Base-by-base conservation (phyloP, 2,329 filamentous ascomycete genomes). In the Knufia petricola region DNA sequence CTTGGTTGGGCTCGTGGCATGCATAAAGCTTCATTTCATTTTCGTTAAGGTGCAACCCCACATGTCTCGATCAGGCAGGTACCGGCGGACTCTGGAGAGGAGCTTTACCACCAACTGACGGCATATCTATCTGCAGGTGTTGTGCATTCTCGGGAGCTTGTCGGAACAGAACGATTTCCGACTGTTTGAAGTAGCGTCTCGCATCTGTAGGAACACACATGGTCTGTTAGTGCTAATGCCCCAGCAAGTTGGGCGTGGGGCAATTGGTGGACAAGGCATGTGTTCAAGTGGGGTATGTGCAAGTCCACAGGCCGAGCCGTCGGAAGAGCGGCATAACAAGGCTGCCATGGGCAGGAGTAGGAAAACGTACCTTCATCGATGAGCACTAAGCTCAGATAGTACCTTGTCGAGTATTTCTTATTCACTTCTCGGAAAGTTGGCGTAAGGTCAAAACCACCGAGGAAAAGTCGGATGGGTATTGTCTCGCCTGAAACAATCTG, bases 351-450 rank as follows among this genome's bases (percentile, higher is more conserved):
- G 38, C 15, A 17, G 50, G 45, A 44, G 49, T 40, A 37, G 41
- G 41, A 61, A 50, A 44, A 65, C 73, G 58, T 69, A 85, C 87
- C 87, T 79, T 95, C 89, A 62, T 95, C 89, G 58, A 95, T 95
- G 58, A 95, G 76, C 19, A 98, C 92, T 54, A 98, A 72, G 64
- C 89, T 95, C 54, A 98, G 78, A 70, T 98, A 98, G 71, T 98
- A 98, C 61, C 92, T 78, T 31, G 90, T 96, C 21, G 90, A 96
- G 69, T 95, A 98, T 71, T 98, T 98, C 77, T 98, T 98, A 78
- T 98, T 98, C 59, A 98, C 94, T 66, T 98, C 92, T 54, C 92
- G 85, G 78, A 98, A 98, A 10, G 92, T 98, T 13, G 92, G 92
- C 3, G 92, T 98, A 54, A 98, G 71, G 68, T 98, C 94, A 65